phyloP scores from a whole-genome alignment of 164 flowering plant species.

The Litsea cubeba region DNA sequence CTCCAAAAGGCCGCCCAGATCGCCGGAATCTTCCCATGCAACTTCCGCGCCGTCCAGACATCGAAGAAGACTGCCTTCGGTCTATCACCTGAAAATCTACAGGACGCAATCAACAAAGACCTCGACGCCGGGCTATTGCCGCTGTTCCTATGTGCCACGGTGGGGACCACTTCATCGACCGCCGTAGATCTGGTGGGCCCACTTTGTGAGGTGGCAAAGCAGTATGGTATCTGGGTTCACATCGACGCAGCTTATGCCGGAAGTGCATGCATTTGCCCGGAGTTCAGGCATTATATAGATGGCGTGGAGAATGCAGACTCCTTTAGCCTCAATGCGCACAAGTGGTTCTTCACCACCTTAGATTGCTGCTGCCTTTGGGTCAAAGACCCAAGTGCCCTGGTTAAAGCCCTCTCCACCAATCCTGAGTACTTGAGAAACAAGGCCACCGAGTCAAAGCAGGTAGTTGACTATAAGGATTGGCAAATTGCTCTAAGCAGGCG shows the following conservation, averaged over 20 bases:
- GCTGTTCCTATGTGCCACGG: slow-evolving; percentile 39
- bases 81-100: slow-evolving; percentile 18
- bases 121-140: slow-evolving; percentile 30
- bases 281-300: slow-evolving; percentile 48
- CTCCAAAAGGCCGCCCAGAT: slow-evolving; percentile 51
- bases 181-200: slow-evolving; percentile 42
- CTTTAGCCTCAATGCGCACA: slow-evolving; percentile 66
- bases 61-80: slow-evolving; percentile 14
- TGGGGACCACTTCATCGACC: slow-evolving; percentile 47
- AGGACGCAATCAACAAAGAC: slow-evolving; percentile 19
- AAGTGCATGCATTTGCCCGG: slow-evolving; percentile 65
- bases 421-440: slow-evolving; percentile 62
- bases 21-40: slow-evolving; percentile 44
- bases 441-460: slow-evolving; percentile 42
- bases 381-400: slow-evolving; percentile 40
- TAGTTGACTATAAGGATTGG: slow-evolving; percentile 80
- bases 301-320: slow-evolving; percentile 60
- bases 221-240: slow-evolving; percentile 38
- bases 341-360: slow-evolving; percentile 60
- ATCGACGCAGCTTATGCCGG: slow-evolving; percentile 72
- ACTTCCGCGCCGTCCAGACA: slow-evolving; percentile 41
- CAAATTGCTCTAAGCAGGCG: slow-evolving; percentile 55
- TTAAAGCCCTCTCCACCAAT: slow-evolving; percentile 43
- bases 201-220: slow-evolving; percentile 27
- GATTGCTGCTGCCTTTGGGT: slow-evolving; percentile 79